Percentiles rank a stretch among this genome's conserved stretches.
phyloP scores from a whole-genome alignment of 2,329 filamentous ascomycete genomes.

The Hypoxylon sp. region DNA sequence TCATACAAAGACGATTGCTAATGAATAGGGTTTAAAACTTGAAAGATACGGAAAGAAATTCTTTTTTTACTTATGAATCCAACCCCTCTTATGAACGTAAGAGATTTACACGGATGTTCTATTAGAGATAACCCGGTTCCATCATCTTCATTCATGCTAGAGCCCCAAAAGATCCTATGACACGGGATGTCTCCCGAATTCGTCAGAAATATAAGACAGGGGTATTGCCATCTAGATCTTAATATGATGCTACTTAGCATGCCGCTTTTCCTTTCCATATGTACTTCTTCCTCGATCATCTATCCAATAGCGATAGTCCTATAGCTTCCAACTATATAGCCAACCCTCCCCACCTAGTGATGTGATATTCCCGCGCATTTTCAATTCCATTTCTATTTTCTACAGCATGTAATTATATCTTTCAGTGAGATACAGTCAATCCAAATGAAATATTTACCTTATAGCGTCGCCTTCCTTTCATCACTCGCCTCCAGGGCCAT shows the following conservation, averaged over 20 bases:
- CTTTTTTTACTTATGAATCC: neutral
- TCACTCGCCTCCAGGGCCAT: constrained; percentile 51
- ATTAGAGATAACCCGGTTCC: constrained; percentile 1
- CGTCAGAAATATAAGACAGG: constrained; percentile 20
- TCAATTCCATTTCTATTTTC: constrained; percentile 5
- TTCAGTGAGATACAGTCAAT: constrained; percentile 13
- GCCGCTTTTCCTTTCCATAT: constrained; percentile 19
- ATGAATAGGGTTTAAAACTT: neutral
- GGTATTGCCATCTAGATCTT: constrained; percentile 24
- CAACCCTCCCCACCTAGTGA: constrained; percentile 24
- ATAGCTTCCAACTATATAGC: constrained; percentile 26
- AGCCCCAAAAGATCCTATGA: neutral
- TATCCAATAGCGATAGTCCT: constrained; percentile 23
- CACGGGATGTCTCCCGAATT: constrained; percentile 12
- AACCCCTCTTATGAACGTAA: neutral
- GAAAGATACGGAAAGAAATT: neutral
- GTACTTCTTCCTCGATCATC: constrained; percentile 8
- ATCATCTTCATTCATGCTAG: constrained; percentile 20
- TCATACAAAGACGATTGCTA: neutral
- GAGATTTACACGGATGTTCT: neutral
- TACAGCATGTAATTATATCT: constrained; percentile 19
- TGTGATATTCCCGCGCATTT: constrained; percentile 18
- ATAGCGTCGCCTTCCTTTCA: constrained; percentile 46
- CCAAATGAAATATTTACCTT: constrained; percentile 45
- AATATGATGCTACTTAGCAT: constrained; percentile 7